Evolutionary conservation across 2,329 filamentous ascomycete species (phyloP).

Genomic region (Fusarium subglutinans): DNA sequence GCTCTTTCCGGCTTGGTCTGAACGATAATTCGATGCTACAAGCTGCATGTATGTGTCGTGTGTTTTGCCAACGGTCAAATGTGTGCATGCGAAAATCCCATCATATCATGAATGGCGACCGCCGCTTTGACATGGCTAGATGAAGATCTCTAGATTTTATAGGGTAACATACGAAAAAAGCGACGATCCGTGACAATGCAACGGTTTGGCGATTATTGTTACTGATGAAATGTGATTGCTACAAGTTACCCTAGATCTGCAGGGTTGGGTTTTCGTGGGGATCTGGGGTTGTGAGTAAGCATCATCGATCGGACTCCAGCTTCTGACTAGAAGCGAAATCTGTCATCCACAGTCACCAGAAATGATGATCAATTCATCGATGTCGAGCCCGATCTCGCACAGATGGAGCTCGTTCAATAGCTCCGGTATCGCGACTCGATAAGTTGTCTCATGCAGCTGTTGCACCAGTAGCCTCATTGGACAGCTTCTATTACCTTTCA

Average conservation of each 20-base stretch:
- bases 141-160: neutral
- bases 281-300: neutral
- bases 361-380: neutral
- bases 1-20: neutral
- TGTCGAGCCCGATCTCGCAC: neutral
- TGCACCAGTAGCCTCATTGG: neutral
- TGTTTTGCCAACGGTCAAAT: neutral
- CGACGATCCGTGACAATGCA: neutral
- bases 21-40: neutral
- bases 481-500: neutral
- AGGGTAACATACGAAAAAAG: neutral
- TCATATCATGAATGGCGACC: neutral
- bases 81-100: neutral
- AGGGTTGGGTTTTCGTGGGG: neutral
- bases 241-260: conserved; percentile 9
- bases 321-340: neutral
- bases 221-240: neutral
- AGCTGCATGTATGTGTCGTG: neutral
- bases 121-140: neutral
- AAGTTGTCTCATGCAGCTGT: neutral
- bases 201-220: neutral
- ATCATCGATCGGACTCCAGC: neutral
- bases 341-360: neutral
- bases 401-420: neutral
- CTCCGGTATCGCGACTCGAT: too few relatives aligned